Evolutionary conservation across 495 filamentous ascomycete species (phyloP), one percentile per base, ranked within the genome.

Genomic region (Evernia prunastri): DNA sequence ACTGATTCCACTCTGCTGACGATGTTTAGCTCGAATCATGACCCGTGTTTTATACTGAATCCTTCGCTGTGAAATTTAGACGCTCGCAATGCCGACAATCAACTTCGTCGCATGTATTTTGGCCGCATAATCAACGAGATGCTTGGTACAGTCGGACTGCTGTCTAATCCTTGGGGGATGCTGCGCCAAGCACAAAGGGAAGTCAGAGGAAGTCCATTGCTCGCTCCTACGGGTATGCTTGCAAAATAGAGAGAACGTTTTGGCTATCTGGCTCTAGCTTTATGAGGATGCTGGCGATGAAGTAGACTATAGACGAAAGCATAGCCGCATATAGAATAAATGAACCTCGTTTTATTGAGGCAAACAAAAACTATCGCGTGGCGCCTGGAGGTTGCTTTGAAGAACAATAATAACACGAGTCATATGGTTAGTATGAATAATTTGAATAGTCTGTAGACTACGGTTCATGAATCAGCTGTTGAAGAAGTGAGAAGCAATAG

Each of bases 41-140:
- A 96, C 91, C 35, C 84, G 93, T 60, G 82, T 97, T 57, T 76
- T 97, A 58, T 97, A 96, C 75, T 97, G 83, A 81, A 71, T 7
- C 36, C 51, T 4, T 57, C 18, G 61, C 39, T 17, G 29, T 57
- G 6, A 43, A 43, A 57, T 57, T 42, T 17, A 15, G 42, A 17
- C 27, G 17, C n/a, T 15, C 31, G 53, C 29, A 42, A 40, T 13
- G 4, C 12, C 11, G 10, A 33, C 29, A 7, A 31, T 33, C 27
- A 20, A 10, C 36, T 31, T 18, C 25, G 42, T 59, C 23, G 35
- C 15, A 45, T 33, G 17, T 31, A n/a, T 11, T 18, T n/a, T 20
- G 25, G 5, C 49, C 17, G 27, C 27, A 33, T 54, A 20, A 54
- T 29, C 15, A 17, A 54, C 33, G 18, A 8, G 29, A 33, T n/a